These are phyloP conservation scores for Schoenoplectus triqueter DNA, from an alignment of 202 grass and related monocot genomes.

Conservation along the genomic window DNA sequence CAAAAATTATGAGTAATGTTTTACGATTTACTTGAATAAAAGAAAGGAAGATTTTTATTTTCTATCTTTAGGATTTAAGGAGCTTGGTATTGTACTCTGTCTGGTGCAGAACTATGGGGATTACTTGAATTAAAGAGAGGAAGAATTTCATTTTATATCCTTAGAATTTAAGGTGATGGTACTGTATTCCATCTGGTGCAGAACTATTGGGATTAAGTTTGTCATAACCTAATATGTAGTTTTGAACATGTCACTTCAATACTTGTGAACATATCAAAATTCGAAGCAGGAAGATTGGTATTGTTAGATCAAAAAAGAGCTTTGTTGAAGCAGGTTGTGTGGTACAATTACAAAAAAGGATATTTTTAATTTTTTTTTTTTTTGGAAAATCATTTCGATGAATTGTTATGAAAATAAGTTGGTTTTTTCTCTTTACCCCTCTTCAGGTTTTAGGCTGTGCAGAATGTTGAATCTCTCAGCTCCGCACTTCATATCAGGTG, in stretches of 20 bases:
- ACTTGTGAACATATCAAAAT: constrained; percentile 95
- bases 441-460: constrained; percentile 29
- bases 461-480: constrained; percentile 67
- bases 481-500: constrained; percentile 76
- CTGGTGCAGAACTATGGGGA: background rate
- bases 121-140: no score
- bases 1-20: constrained; percentile 50
- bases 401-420: constrained; percentile 19
- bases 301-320: constrained; percentile 84
- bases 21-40: constrained; percentile 17
- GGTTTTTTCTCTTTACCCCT: background rate
- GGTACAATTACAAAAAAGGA: constrained; percentile 93
- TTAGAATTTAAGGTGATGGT: no score
- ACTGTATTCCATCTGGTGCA: no score
- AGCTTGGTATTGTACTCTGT: background rate
- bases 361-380: background rate
- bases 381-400: background rate
- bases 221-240: background rate
- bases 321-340: constrained; percentile 80
- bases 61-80: background rate
- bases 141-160: no score
- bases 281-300: constrained; percentile 80
- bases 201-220: background rate
- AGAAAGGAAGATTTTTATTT: background rate
- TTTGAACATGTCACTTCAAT: constrained; percentile 86